Evolutionary conservation across 495 filamentous ascomycete species (phyloP).

Genomic region (Podospora conica): DNA sequence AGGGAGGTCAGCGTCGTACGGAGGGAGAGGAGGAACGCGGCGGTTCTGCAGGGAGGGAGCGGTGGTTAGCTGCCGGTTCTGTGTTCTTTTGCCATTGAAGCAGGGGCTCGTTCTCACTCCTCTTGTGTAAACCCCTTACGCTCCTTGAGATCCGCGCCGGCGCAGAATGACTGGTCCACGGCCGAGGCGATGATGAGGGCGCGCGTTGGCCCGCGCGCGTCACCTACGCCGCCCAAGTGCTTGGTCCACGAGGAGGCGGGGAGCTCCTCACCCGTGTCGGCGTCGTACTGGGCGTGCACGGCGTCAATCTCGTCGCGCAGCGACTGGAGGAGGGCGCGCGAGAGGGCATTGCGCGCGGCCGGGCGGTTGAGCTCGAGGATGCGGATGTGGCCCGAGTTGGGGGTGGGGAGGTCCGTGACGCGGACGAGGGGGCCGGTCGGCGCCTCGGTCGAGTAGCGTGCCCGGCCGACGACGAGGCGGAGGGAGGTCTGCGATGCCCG

Average conservation of each 20-base stretch:
- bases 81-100: neutral
- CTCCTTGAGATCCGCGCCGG: constrained; percentile 92
- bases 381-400: constrained; percentile 76
- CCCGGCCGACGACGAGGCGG: constrained; percentile 8
- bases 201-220: constrained; percentile 54
- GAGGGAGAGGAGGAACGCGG: constrained; percentile 67
- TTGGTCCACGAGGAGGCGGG: constrained; percentile 28
- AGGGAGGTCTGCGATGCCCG: constrained; percentile 1
- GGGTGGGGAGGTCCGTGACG: constrained; percentile 65
- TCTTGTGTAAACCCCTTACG: constrained; percentile 63
- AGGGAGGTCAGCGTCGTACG: constrained; percentile 64
- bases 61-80: neutral
- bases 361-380: constrained; percentile 84
- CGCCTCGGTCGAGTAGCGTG: constrained; percentile 30
- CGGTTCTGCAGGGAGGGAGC: constrained; percentile 48
- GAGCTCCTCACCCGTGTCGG: constrained; percentile 43
- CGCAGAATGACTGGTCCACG: constrained; percentile 77
- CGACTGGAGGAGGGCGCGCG: constrained; percentile 61
- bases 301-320: constrained; percentile 63
- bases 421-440: constrained; percentile 52
- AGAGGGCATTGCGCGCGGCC: constrained; percentile 82
- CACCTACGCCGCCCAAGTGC: constrained; percentile 35
- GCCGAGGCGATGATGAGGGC: constrained; percentile 75
- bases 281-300: constrained; percentile 61
- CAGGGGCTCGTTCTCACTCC: constrained; percentile 42